A percentile compares a stretch with the other conserved stretches of the same genome.
These are phyloP conservation scores for Sutorius eximius DNA, from an alignment of 1,284 basidiomycete genomes.

Conservation along the genomic window DNA sequence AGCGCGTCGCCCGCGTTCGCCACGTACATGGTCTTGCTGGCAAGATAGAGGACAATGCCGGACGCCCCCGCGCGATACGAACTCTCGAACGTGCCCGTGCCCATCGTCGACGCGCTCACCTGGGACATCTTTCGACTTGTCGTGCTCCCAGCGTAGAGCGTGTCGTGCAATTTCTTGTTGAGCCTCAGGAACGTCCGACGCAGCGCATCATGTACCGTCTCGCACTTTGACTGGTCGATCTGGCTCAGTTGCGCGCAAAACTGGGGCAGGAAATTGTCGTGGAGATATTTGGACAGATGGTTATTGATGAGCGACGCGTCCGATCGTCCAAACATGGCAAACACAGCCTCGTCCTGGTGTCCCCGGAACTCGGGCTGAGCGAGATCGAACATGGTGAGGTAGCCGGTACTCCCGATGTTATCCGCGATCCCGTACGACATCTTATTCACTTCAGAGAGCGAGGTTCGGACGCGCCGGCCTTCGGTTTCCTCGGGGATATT, in stretches of 20 bases:
- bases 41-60: conserved; percentile 86
- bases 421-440: conserved; percentile 99
- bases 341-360: conserved; percentile 81
- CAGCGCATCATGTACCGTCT: conserved; percentile 73
- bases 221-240: conserved; percentile 37
- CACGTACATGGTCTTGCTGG: conserved; percentile 80
- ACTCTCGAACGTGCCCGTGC: conserved; percentile 38
- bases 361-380: conserved; percentile 89
- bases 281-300: conserved; percentile 73
- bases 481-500: conserved; percentile 90
- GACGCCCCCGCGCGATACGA: conserved; percentile 75
- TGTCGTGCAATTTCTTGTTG: conserved; percentile 77
- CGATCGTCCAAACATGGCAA: conserved; percentile 91
- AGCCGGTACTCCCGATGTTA: conserved; percentile 79
- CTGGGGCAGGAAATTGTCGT: conserved; percentile 71
- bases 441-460: conserved; percentile 85
- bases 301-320: conserved; percentile 67
- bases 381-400: conserved; percentile 89
- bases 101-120: conserved; percentile 50
- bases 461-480: conserved; percentile 90
- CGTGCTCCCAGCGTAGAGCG: conserved; percentile 46
- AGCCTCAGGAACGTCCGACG: conserved; percentile 84
- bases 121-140: conserved; percentile 68
- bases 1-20: conserved; percentile 91
- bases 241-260: conserved; percentile 59